Base-by-base conservation (phyloP, 2,329 filamentous ascomycete genomes). In the Fusarium albidum region DNA sequence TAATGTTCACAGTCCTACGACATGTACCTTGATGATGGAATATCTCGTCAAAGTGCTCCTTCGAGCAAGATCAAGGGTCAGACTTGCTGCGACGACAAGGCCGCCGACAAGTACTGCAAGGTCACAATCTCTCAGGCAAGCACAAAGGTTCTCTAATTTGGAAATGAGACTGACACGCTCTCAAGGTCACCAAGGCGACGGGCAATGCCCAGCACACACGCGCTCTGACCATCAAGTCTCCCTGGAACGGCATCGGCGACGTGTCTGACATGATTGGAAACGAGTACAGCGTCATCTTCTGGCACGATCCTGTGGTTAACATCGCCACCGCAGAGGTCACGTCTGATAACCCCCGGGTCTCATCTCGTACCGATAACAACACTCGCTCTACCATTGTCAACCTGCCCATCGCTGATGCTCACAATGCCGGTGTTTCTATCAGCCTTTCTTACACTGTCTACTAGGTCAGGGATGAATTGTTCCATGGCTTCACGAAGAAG, bases 21-120 rank as follows among this genome's bases (percentile, higher is more conserved):
- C n/a, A 63, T 64, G 61, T 64, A 61, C 28, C 50, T 64, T 3
- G 61, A 64, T 13, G 61, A 64, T 12, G 61, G 57, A 3, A 63
- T 64, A 27, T 64, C 61, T 3, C 42, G 60, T 12, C 54, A 64
- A 3, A 63, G 57, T 10, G 61, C 57, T 6, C 61, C 61, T 0
- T 17, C 37, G 5, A 8, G 5, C 40, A 1, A 29, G 14, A 0
- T 11, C 49, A 6, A 35, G 46, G 14, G 33, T 33, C 31, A 41
- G 46, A 3, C 51, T 56, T 18, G 14, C 25, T 7, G 21, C 21
- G 21, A 21, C 21, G 21, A 21, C 4, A 49, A 55, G 9, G 54
- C 51, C 1, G 29, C 38, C 10, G 44, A 59, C 38, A 64, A 59
- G 25, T 64, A 63, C 34, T 63, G 54, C 13, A 34, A 64, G 10